Evolutionary conservation across 768 basidiomycete genomes (phyloP).

Genomic region (Mycena maculata): DNA sequence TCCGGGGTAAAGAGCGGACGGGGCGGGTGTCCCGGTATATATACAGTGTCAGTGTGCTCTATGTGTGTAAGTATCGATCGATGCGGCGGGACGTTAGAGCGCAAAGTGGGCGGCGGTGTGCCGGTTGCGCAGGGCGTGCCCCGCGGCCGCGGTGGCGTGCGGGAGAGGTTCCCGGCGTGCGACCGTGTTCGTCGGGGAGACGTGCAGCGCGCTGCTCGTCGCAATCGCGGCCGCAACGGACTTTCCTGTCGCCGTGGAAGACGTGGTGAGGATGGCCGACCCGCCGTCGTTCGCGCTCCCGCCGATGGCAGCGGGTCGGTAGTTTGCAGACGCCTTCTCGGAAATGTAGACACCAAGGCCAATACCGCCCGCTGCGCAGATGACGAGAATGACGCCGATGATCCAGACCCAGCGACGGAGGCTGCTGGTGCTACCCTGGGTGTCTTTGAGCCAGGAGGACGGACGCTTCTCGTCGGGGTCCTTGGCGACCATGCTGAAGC

Average conservation of each 20-base stretch:
- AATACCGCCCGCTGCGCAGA: slow-evolving; percentile 65
- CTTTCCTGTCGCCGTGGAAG: slow-evolving; percentile 34
- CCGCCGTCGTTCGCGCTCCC: slow-evolving; percentile 64
- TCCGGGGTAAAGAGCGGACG: slow-evolving; percentile 35
- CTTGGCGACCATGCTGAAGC: slow-evolving; percentile 87
- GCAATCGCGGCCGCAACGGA: slow-evolving; percentile 37
- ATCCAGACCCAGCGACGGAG: slow-evolving; percentile 79
- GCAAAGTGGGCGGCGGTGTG: slow-evolving; percentile 4
- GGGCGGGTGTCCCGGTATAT: slow-evolving; percentile 17
- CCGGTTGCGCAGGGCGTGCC: slow-evolving; percentile 24
- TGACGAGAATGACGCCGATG: slow-evolving; percentile 66
- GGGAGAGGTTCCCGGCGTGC: slow-evolving; percentile 34
- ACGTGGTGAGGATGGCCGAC: slow-evolving; percentile 23
- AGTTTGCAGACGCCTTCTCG: slow-evolving; percentile 60
- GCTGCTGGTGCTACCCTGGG: slow-evolving; percentile 61
- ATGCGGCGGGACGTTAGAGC: not conserved
- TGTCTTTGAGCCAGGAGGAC: slow-evolving; percentile 73
- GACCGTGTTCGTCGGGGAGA: slow-evolving; percentile 73
- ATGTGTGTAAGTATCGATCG: slow-evolving; percentile 11
- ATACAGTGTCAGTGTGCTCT: not conserved
- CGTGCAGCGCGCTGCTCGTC: slow-evolving; percentile 50
- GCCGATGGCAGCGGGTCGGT: slow-evolving; percentile 71
- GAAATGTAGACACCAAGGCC: slow-evolving; percentile 71
- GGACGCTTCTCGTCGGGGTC: slow-evolving; percentile 58
- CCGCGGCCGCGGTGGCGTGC: not conserved